A percentile compares a stretch with the other conserved stretches of the same genome.
These are phyloP conservation scores for Panicum miliaceum DNA, from an alignment of 176 grass and related monocot species.

Conservation along the genomic window DNA sequence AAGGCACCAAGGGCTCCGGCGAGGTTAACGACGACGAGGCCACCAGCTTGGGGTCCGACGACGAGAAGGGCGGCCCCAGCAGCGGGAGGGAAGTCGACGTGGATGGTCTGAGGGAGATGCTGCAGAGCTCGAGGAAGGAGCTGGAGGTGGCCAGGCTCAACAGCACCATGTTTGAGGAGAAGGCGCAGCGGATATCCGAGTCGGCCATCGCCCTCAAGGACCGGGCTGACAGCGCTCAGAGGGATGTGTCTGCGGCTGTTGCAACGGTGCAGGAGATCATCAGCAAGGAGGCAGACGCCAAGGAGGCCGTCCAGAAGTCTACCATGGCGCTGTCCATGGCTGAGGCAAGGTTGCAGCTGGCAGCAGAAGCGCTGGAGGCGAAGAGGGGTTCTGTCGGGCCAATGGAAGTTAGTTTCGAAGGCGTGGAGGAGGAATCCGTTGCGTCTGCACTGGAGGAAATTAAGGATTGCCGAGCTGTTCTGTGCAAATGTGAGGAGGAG, in stretches of 20 bases:
- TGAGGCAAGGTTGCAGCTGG: constrained; percentile 77
- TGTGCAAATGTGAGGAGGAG: constrained; percentile 62
- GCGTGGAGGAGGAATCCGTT: constrained; percentile 69
- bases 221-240: constrained; percentile 56
- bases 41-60: constrained; percentile 34
- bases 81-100: constrained; percentile 13
- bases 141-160: constrained; percentile 75
- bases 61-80: constrained; percentile 32
- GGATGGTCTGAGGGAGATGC: constrained; percentile 59
- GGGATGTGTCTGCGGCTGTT: constrained; percentile 60
- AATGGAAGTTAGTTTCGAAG: constrained; percentile 47
- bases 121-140: constrained; percentile 61
- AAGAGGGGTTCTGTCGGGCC: constrained; percentile 51
- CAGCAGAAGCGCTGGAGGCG: constrained; percentile 48
- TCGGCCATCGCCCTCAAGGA: constrained; percentile 87
- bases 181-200: constrained; percentile 84
- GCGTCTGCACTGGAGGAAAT: constrained; percentile 62
- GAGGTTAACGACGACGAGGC: constrained; percentile 12
- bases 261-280: constrained; percentile 74
- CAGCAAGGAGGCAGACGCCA: constrained; percentile 65
- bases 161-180: constrained; percentile 92
- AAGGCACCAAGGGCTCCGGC: constrained; percentile 38
- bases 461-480: constrained; percentile 45
- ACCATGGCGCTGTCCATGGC: constrained; percentile 93
- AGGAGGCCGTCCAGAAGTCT: constrained; percentile 71